Evolutionary conservation across 1,284 basidiomycete genomes (phyloP).

Genomic region (Ustilago sp.): DNA sequence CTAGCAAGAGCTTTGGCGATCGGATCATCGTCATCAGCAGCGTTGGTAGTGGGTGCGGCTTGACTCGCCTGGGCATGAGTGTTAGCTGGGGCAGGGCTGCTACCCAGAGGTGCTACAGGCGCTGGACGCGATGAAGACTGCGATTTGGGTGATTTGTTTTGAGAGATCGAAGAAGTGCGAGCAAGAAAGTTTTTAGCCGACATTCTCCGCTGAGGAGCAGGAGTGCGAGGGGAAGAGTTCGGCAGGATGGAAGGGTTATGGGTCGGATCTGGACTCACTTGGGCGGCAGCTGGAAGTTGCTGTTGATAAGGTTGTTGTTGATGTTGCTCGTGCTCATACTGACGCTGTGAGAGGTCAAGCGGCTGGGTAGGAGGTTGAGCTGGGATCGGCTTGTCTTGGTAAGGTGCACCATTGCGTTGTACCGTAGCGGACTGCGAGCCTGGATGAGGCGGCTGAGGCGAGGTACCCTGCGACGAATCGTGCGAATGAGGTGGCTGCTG

Average conservation of each 20-base stretch:
- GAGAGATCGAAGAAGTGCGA: constrained; percentile 60
- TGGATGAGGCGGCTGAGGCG: constrained; percentile 28
- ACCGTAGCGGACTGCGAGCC: constrained; percentile 12
- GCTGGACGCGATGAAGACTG: constrained; percentile 36
- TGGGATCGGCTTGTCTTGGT: constrained; percentile 41
- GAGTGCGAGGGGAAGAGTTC: constrained; percentile 12
- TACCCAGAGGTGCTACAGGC: constrained; percentile 35
- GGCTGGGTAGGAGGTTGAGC: constrained; percentile 20
- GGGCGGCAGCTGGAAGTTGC: constrained; percentile 21
- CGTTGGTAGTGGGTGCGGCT: constrained; percentile 15
- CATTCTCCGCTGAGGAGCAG: constrained; percentile 47
- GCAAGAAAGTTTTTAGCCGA: constrained; percentile 59
- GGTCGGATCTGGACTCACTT: constrained; percentile 31
- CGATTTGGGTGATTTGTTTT: constrained; percentile 31
- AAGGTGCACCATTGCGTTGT: constrained; percentile 22
- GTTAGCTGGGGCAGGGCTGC: background rate
- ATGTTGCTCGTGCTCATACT: constrained; percentile 28
- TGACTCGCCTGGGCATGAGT: constrained; percentile 3
- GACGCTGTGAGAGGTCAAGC: constrained; percentile 12
- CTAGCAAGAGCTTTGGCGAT: constrained; percentile 79
- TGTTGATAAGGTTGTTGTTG: constrained; percentile 14
- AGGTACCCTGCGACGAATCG: constrained; percentile 10
- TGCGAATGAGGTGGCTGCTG: constrained; percentile 26
- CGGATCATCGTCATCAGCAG: constrained; percentile 76
- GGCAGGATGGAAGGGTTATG: background rate